Base-by-base conservation (phyloP, 176 grass and related monocot species). In the Carex parvula region DNA sequence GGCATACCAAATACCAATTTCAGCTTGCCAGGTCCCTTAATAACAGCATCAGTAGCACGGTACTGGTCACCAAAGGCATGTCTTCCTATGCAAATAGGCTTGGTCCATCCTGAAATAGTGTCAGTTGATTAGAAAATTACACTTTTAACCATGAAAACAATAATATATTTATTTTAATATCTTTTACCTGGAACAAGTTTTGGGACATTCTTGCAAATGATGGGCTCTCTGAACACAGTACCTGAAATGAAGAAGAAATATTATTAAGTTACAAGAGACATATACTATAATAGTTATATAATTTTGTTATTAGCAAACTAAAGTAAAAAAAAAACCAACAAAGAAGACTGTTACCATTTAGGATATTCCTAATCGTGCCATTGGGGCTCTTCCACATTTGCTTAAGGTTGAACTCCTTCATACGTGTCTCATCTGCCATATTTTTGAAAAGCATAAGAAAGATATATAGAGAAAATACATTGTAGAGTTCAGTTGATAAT, bases 21-120 rank as follows among this genome's bases (percentile, higher is more conserved):
- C 78, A 98, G 95, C 81, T 98, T 98, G 46, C 95, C 95, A 89
- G 95, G 95, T 39, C 95, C 95, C 86, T 95, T 95, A 20, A 98
- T 69, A 84, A 98, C 89, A 62, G 91, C 88, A 91, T 98, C 95
- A 86, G 95, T 95, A 75, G 95, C 95, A 42, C 95, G 64, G 85
- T 98, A 98, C 86, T 98, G 95, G 88, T 98, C 95, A 84, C 95
- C 95, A 64, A 91, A 98, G 21, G 95, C 95, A 87, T 98, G 95
- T 70, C 95, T 98, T 90, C 95, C 95, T 68, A 98, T 98, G 88
- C 95, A 98, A 81, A 98, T 98, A 85, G 95, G 95, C 68, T 95
- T 98, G 35, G 91, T 98, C 95, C 95, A 98, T 90, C 92, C 95
- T 98, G 76, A 79, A 82, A 63, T 29, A 48, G 18, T 42, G 65